Percentiles rank a stretch among this genome's conserved stretches.
These are phyloP conservation scores for Paramarasmius palmivorus DNA, from an alignment of 1,284 basidiomycete species.

Conservation along the genomic window DNA sequence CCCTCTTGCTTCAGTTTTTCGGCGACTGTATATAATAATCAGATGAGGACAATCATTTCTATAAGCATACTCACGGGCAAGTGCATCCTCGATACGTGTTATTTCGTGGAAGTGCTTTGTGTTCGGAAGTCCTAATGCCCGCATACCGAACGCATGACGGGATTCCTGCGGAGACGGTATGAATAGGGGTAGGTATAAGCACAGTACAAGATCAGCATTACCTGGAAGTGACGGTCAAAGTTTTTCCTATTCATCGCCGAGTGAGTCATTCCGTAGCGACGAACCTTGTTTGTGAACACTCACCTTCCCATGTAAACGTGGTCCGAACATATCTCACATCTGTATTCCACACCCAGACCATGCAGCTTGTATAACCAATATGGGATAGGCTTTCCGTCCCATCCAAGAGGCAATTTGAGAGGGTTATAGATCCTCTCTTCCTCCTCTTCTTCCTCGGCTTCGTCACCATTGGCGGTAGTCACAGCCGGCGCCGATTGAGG, in stretches of 20 bases:
- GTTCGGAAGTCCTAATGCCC: conserved; percentile 94
- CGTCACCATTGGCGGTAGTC: not conserved
- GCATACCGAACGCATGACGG: conserved; percentile 97
- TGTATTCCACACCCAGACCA: conserved; percentile 95
- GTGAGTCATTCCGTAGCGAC: conserved; percentile 13
- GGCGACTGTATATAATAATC: conserved; percentile 60
- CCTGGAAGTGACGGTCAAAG: conserved; percentile 92
- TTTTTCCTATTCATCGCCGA: conserved; percentile 66
- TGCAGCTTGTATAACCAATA: conserved; percentile 99
- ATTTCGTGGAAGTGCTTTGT: conserved; percentile 99
- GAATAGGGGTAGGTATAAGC: conserved; percentile 13
- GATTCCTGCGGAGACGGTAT: conserved; percentile 67
- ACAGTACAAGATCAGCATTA: conserved; percentile 24
- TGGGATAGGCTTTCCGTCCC: conserved; percentile 98
- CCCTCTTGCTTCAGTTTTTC: conserved; percentile 96
- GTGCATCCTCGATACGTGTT: conserved; percentile 94
- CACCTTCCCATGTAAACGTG: conserved; percentile 93
- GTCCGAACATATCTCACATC: conserved; percentile 97
- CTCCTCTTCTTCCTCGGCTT: conserved; percentile 85
- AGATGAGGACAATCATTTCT: not conserved
- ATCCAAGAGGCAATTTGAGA: conserved; percentile 93
- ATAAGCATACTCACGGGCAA: conserved; percentile 68
- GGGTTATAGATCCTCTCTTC: conserved; percentile 98
- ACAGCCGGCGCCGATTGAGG: conserved; percentile 59
- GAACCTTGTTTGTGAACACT: conserved; percentile 19